A percentile compares a stretch with the other conserved stretches of the same genome.
Evolutionary conservation across 768 basidiomycete genomes (phyloP).

Genomic region (Termitomyces sp.): DNA sequence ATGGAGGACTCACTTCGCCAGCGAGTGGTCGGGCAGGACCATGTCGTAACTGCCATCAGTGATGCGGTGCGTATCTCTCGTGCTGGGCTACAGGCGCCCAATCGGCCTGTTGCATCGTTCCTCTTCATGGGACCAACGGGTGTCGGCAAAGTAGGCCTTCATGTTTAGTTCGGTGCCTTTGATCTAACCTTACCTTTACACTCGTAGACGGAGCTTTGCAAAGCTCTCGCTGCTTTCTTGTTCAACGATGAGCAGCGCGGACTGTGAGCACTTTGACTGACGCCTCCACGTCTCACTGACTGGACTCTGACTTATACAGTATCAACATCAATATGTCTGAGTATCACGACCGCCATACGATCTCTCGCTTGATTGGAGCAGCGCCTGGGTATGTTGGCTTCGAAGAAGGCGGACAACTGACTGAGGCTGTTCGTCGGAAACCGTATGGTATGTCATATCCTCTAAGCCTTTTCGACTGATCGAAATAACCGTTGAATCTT

Average conservation of each 20-base stretch:
- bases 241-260: constrained; percentile 88
- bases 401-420: constrained; percentile 85
- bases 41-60: constrained; percentile 80
- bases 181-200: neutral
- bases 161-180: neutral
- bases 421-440: constrained; percentile 87
- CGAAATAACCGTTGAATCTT: neutral
- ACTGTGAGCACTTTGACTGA: constrained; percentile 47
- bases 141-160: constrained; percentile 65
- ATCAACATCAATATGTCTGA: constrained; percentile 97
- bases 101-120: constrained; percentile 90
- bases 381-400: constrained; percentile 94
- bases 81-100: constrained; percentile 85
- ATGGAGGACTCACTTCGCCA: constrained; percentile 80
- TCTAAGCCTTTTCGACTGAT: neutral
- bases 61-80: constrained; percentile 93
- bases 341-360: constrained; percentile 90
- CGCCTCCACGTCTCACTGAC: neutral
- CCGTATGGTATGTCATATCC: constrained; percentile 64
- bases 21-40: constrained; percentile 88
- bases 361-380: constrained; percentile 87
- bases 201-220: constrained; percentile 81
- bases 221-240: constrained; percentile 83
- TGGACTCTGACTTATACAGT: constrained; percentile 27
- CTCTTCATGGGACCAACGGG: constrained; percentile 88